A percentile compares a stretch with the other conserved stretches of the same genome.
Conservation (phyloP, 2,329 filamentous ascomycete genomes). For the Orbilia javanica region DNA sequence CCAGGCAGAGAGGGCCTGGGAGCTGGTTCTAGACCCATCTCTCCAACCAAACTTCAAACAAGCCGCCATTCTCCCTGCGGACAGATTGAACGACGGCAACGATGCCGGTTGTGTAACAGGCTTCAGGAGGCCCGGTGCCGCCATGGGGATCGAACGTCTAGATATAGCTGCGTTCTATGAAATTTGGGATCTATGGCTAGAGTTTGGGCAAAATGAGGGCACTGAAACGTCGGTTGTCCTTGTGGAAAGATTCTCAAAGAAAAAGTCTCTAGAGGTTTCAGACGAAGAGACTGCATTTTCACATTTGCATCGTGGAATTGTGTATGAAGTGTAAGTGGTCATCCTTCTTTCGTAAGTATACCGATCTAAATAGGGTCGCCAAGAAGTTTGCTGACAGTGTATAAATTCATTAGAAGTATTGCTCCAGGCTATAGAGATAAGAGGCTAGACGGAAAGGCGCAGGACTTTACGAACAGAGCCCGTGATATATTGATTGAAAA, state of each 20-base stretch:
- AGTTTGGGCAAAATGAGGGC: constrained; percentile 13
- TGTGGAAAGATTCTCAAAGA: constrained; percentile 1
- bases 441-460: constrained; percentile 30
- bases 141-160: not conserved
- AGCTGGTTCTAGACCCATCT: constrained; percentile 56
- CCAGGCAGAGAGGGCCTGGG: constrained; percentile 58
- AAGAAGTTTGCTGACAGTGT: not conserved
- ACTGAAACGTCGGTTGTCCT: constrained; percentile 14
- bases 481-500: constrained; percentile 38
- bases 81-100: constrained; percentile 51
- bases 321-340: not conserved
- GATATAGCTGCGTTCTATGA: constrained; percentile 4
- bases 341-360: not conserved
- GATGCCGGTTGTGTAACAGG: not conserved
- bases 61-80: constrained; percentile 57
- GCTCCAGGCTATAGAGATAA: constrained; percentile 25
- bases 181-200: constrained; percentile 5
- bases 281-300: not conserved
- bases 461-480: constrained; percentile 5
- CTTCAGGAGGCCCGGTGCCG: not conserved
- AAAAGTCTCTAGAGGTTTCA: not conserved
- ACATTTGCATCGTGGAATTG: not conserved
- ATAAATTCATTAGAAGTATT: not conserved
- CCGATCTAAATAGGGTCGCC: not conserved
- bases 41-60: constrained; percentile 59